A percentile compares a stretch with the other conserved stretches of the same genome.
These are phyloP conservation scores for Podila horticola DNA, from an alignment of 192 early-diverging fungal species.

Conservation along the genomic window DNA sequence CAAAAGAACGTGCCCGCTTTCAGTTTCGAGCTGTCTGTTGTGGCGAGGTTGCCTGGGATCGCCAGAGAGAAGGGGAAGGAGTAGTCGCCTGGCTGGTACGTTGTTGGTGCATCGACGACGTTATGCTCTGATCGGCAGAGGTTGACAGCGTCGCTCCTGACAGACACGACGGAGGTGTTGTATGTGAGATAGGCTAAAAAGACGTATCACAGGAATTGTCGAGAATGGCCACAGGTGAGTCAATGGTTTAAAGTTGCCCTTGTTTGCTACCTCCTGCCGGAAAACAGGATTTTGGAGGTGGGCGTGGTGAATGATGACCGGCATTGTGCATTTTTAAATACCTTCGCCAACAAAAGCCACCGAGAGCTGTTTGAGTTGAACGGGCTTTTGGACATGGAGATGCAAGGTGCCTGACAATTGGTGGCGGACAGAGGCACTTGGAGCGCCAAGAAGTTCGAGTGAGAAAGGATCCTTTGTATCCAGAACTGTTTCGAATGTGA, in stretches of 20 bases:
- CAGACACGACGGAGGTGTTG: neutral
- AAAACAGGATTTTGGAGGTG: neutral
- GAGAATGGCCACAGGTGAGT: neutral
- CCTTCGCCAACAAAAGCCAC: slow-evolving; percentile 33
- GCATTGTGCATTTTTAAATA: neutral
- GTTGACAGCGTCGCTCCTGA: slow-evolving; percentile 12
- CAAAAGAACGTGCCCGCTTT: neutral
- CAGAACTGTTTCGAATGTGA: slow-evolving; percentile 18
- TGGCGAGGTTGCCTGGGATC: slow-evolving; percentile 9
- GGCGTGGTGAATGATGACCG: neutral
- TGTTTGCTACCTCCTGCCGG: neutral
- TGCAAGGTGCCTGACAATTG: slow-evolving; percentile 23
- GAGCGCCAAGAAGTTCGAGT: slow-evolving; percentile 34
- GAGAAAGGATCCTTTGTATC: slow-evolving; percentile 31
- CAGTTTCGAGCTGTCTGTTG: slow-evolving; percentile 2
- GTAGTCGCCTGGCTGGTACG: slow-evolving; percentile 4
- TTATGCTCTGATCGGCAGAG: neutral
- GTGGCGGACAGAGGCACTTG: slow-evolving; percentile 10
- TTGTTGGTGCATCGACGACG: neutral
- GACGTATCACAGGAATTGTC: neutral
- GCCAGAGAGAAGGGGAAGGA: slow-evolving; percentile 5
- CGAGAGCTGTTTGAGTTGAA: slow-evolving; percentile 33
- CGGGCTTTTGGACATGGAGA: slow-evolving; percentile 20
- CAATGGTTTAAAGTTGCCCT: neutral
- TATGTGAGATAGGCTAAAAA: slow-evolving; percentile 1